Conservation (phyloP, 495 filamentous ascomycete species). For the Patellaria atrata region DNA sequence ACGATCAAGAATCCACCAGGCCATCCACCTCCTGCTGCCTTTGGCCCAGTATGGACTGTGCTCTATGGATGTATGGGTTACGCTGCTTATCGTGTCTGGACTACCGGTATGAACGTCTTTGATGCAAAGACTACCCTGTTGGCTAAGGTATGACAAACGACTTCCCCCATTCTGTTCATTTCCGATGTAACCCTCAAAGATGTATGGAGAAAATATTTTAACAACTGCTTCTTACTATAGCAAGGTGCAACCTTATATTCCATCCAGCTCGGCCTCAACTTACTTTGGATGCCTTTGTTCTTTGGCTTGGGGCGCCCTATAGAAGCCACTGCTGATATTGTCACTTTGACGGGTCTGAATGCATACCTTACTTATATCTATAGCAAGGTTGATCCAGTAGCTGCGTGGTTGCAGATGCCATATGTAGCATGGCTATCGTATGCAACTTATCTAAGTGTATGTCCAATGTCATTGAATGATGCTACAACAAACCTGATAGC, state of each 20-base stretch:
- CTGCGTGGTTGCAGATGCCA: conserved; percentile 60
- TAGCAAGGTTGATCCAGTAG: conserved; percentile 53
- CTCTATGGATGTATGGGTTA: conserved; percentile 88
- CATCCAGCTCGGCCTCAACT: conserved; percentile 68
- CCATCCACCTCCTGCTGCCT: conserved; percentile 63
- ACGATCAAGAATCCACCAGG: conserved; percentile 65
- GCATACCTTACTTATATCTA: conserved; percentile 59
- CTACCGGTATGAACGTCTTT: conserved; percentile 41
- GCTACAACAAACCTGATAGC: background rate
- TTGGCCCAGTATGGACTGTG: conserved; percentile 72
- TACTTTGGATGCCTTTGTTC: conserved; percentile 91
- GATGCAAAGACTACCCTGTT: conserved; percentile 25
- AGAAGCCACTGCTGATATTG: conserved; percentile 61
- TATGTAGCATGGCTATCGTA: conserved; percentile 75
- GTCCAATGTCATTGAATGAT: conserved; percentile 3
- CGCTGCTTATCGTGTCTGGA: conserved; percentile 56
- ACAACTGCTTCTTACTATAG: conserved; percentile 15
- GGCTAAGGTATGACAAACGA: conserved; percentile 26
- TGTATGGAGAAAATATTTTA: background rate
- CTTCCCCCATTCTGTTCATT: background rate
- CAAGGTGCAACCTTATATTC: conserved; percentile 66
- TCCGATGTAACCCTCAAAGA: background rate
- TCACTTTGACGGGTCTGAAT: conserved; percentile 52
- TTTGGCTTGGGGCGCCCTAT: conserved; percentile 56
- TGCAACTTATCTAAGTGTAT: conserved; percentile 59